phyloP scores from a whole-genome alignment of 2,329 filamentous ascomycete species.

The Phoma sp. region DNA sequence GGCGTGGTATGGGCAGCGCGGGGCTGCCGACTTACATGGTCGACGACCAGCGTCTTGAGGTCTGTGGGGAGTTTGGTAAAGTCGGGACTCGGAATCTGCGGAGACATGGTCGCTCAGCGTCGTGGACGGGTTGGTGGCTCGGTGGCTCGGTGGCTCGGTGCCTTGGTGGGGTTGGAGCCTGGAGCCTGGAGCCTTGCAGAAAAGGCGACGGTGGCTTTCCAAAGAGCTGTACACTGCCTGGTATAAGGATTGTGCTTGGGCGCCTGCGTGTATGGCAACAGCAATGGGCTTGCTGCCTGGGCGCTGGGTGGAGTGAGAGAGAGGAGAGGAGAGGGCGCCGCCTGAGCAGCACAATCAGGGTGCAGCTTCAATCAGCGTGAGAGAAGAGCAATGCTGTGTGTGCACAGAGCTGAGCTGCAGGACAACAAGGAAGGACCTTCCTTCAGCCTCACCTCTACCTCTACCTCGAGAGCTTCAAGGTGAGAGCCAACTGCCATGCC shows the following conservation, averaged over 20 bases:
- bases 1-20: background rate
- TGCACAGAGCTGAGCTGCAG: background rate
- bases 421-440: background rate
- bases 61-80: constrained; percentile 48
- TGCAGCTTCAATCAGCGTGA: background rate
- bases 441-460: constrained; percentile 7
- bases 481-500: constrained; percentile 2
- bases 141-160: too few species aligned
- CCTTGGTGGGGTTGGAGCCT: background rate
- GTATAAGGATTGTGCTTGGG: background rate
- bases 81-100: constrained; percentile 1
- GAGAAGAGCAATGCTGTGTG: background rate
- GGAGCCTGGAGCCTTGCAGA: background rate
- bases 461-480: too few species aligned
- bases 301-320: background rate
- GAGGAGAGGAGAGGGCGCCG: background rate
- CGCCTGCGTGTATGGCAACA: background rate
- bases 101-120: constrained; percentile 31
- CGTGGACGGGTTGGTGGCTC: background rate
- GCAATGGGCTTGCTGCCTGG: background rate
- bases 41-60: constrained; percentile 49
- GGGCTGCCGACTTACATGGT: constrained; percentile 40
- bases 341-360: background rate
- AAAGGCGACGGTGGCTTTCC: constrained; percentile 1
- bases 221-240: background rate